Evolutionary conservation across 140 eudicot genomes (phyloP), one percentile per base, ranked within the genome.

Genomic region (Bidens hawaiensis): DNA sequence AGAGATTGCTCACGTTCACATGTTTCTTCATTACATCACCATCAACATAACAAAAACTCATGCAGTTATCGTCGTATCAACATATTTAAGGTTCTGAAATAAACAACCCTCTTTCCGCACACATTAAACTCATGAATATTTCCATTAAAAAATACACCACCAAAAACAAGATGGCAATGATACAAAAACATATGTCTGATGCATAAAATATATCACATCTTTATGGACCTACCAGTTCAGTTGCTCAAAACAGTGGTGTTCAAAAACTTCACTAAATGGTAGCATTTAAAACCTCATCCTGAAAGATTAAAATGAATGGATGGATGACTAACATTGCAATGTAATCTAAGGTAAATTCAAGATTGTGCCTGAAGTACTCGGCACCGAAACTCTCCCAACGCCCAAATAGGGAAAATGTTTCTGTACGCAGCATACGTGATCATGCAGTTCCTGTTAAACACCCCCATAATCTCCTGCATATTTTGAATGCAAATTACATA

Each of bases 401-500:
- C 89, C 89, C 89, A 82, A 49, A 82, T 82, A 3, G 89, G 82
- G 47, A 82, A 82, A 65, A 82, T 82, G 71, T 70, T 79, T 79
- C 83, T 79, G 71, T 83, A 83, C n/a, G 89, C 81, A 3, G 90
- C 72, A 60, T 83, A 83, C 10, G 81, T 83, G 51, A 83, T 83
- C 84, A 83, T 83, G 45, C 89, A 83, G 71, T 79, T 83, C 59
- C 60, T 79, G 66, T 83, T 83, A 65, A 79, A 79, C 0, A 83
- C 89, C 36, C 89, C 89, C 65, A 83, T 79, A 30, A 83, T 83
- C 64, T 83, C 85, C 89, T 82, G 85, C 55, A 49, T 7, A 16
- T 2, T 55, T 30, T 30, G n/a, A 8, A 61, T n/a, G 41, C 51
- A 34, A 17, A 40, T 6, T 23, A 8, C 24, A 50, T 50, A 9